Evolutionary conservation across 2,329 filamentous ascomycete species (phyloP).

Genomic region (Cordyceps militaris): DNA sequence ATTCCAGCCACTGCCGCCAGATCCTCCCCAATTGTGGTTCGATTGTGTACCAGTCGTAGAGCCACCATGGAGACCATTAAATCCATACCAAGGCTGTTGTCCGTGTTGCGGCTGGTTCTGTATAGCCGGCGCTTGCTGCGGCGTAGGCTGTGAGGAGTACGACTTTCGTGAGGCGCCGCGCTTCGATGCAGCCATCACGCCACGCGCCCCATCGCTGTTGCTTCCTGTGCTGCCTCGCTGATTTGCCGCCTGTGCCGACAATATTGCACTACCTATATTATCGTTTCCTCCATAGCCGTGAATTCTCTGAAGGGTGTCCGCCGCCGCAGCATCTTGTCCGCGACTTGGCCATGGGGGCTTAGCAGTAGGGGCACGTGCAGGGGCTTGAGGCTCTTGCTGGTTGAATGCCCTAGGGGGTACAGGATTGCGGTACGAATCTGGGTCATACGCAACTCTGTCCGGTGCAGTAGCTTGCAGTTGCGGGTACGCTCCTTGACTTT

Average conservation of each 20-base stretch:
- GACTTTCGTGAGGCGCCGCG: not conserved
- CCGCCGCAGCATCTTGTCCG: not conserved
- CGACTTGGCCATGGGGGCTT: not conserved
- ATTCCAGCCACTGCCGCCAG: not conserved
- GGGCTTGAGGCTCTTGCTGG: not conserved
- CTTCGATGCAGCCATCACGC: not conserved
- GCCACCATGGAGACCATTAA: not conserved
- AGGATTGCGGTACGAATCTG: not conserved
- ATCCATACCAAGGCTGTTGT: slow-evolving; percentile 5
- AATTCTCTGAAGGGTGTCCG: not conserved
- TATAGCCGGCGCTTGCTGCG: not conserved
- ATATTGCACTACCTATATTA: not conserved
- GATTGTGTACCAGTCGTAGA: not conserved
- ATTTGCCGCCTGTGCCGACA: not conserved
- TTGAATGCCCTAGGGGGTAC: not conserved
- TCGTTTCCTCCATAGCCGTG: not conserved
- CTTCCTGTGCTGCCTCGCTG: not conserved
- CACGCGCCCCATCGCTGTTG: not conserved
- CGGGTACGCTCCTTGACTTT: slow-evolving; percentile 1
- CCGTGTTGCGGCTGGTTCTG: not conserved
- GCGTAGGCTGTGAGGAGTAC: not conserved
- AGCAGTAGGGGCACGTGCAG: not conserved
- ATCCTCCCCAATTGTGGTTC: not conserved
- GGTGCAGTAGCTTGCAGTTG: not conserved
- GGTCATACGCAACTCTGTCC: slow-evolving; percentile 2